Conservation (phyloP, 495 filamentous ascomycete species). For the Recurvomyces mirabilis region DNA sequence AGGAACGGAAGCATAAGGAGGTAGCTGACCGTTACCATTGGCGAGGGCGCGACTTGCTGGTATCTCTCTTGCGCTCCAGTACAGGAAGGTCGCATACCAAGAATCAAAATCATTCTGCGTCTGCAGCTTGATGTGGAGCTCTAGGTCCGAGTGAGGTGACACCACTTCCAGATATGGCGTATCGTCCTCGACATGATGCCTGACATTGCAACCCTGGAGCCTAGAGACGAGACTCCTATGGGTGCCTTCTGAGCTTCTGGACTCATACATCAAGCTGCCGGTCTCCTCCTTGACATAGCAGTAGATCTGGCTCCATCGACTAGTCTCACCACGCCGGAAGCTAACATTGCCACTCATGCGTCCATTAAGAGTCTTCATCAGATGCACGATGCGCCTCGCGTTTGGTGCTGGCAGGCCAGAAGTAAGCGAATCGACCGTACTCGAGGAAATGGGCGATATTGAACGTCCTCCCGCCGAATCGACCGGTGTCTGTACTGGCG, state of each 20-base stretch:
- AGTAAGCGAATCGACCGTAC: conserved; percentile 27
- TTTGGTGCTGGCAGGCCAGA: conserved; percentile 48
- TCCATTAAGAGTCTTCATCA: conserved; percentile 60
- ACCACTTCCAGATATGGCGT: conserved; percentile 72
- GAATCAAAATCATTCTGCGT: conserved; percentile 67
- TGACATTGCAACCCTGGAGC: conserved; percentile 75
- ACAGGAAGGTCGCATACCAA: conserved; percentile 87
- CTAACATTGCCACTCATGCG: conserved; percentile 60
- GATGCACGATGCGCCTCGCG: conserved; percentile 49
- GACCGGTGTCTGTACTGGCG: conserved; percentile 6
- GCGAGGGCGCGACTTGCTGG: not conserved
- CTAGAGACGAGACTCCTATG: conserved; percentile 61
- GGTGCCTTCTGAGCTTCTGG: conserved; percentile 45
- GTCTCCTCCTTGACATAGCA: conserved; percentile 58
- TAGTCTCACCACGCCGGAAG: conserved; percentile 44
- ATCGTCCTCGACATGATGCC: conserved; percentile 46
- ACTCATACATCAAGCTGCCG: conserved; percentile 53
- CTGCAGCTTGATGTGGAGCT: conserved; percentile 64
- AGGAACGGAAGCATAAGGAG: not conserved
- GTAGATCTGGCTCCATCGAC: conserved; percentile 48
- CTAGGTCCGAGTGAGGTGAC: conserved; percentile 54
- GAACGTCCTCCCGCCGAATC: conserved; percentile 6
- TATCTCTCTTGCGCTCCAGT: conserved; percentile 75
- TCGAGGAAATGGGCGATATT: conserved; percentile 13
- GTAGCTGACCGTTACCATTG: not conserved